phyloP scores from a whole-genome alignment of 768 basidiomycete species.

The Tylopilus felleus region DNA sequence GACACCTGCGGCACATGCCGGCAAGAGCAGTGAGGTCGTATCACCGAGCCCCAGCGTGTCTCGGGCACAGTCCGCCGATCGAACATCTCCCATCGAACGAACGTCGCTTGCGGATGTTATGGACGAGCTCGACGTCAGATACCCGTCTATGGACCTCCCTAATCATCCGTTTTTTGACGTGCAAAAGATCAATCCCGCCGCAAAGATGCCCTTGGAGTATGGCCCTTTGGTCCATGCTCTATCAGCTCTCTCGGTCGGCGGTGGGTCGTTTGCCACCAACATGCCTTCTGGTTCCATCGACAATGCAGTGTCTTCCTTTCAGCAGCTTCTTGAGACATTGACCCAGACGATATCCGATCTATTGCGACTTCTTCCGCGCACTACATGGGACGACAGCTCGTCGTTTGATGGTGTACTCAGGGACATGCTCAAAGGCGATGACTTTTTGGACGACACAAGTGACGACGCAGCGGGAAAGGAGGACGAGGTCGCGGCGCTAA shows the following conservation, averaged over 20 bases:
- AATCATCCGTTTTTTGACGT: slow-evolving; percentile 76
- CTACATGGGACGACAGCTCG: slow-evolving; percentile 88
- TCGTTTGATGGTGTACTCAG: slow-evolving; percentile 83
- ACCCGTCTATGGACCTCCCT: slow-evolving; percentile 61
- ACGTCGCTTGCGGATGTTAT: slow-evolving; percentile 62
- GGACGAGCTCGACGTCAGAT: slow-evolving; percentile 59
- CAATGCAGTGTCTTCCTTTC: slow-evolving; percentile 86
- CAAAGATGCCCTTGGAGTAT: slow-evolving; percentile 79
- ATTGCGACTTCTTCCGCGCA: slow-evolving; percentile 78
- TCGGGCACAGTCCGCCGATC: slow-evolving; percentile 59
- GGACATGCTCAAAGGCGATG: slow-evolving; percentile 87
- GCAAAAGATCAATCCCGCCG: slow-evolving; percentile 67
- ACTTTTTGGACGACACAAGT: slow-evolving; percentile 73
- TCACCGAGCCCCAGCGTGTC: slow-evolving; percentile 55
- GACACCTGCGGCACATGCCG: slow-evolving; percentile 36
- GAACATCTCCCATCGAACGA: slow-evolving; percentile 39
- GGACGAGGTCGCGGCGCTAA: slow-evolving; percentile 82
- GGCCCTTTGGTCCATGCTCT: slow-evolving; percentile 82
- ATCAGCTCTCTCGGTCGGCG: slow-evolving; percentile 81
- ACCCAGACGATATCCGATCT: slow-evolving; percentile 89
- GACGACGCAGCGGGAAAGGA: slow-evolving; percentile 65
- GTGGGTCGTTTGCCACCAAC: slow-evolving; percentile 73
- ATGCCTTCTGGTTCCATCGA: slow-evolving; percentile 89
- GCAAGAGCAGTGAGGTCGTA: slow-evolving; percentile 29
- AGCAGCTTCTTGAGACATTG: slow-evolving; percentile 81